Base-by-base conservation (phyloP, 768 basidiomycete species). In the Auricularia cornea region DNA sequence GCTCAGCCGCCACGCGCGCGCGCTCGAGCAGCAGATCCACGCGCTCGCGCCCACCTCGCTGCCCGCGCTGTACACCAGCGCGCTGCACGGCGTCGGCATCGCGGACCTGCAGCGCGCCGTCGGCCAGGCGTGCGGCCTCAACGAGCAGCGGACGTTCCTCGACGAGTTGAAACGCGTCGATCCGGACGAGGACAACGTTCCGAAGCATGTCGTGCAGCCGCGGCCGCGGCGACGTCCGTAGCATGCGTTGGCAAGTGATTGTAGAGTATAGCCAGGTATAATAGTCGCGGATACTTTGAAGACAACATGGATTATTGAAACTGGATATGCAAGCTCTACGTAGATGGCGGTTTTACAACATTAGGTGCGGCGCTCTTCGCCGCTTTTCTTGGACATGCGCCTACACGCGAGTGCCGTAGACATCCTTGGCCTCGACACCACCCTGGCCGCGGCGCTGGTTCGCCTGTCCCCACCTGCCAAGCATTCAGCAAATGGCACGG, bases 361-460 rank as follows among this genome's bases (percentile, higher is more conserved):
- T 38, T 38, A 38, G 8, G 35, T 38, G 35, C 35, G 16, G 35
- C 35, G 35, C 35, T 14, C 10, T 14, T n/a, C n/a, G n/a, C n/a
- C n/a, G n/a, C n/a, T n/a, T n/a, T n/a, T n/a, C n/a, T n/a, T n/a
- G n/a, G n/a, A n/a, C n/a, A n/a, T n/a, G n/a, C n/a, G n/a, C n/a
- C 35, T 38, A 76, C 32, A 81, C 76, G 31, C 87, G 84, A 68
- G 77, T 79, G 38, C 87, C 85, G 72, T 95, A 94, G 35, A 93
- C 92, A 69, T 93, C 90, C 69, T 88, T 80, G 63, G 89, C 81
- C 3, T 79, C 72, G 63, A 92, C 89, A 59, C 93, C 90, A 56
- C 83, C 84, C 69, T 92, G 90, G 6, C 92, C 92, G 73, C 89
- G 91, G 72, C 86, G 85, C 69, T 87, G 83, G 77, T 93, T 92